Percentiles rank a stretch among this genome's conserved stretches.
Evolutionary conservation across 1,284 basidiomycete species (phyloP).

Genomic region (Pseudozyma thailandica): DNA sequence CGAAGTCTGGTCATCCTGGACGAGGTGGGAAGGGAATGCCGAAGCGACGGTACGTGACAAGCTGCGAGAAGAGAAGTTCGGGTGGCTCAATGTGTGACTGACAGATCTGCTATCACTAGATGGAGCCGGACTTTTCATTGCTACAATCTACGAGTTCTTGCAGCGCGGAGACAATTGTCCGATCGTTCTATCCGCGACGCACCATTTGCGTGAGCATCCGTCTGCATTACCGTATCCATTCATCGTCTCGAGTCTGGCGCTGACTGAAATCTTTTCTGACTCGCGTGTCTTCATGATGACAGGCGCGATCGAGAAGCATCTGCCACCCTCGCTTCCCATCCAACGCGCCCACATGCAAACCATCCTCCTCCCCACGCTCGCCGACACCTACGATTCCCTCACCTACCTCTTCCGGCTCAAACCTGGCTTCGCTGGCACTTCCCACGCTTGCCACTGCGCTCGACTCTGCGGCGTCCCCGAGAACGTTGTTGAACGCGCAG

Average conservation of each 20-base stretch:
- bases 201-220: constrained; percentile 34
- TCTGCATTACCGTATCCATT: too few relatives aligned
- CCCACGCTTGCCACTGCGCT: constrained; percentile 44
- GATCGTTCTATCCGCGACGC: constrained; percentile 39
- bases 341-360: constrained; percentile 48
- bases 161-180: constrained; percentile 31
- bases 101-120: constrained; percentile 6
- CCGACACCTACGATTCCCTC: constrained; percentile 18
- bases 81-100: background rate
- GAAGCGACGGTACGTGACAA: constrained; percentile 36
- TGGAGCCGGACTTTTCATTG: constrained; percentile 44
- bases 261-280: background rate
- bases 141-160: constrained; percentile 42
- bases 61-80: background rate
- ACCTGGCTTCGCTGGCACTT: constrained; percentile 35
- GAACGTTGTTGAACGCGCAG: constrained; percentile 33
- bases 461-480: constrained; percentile 43
- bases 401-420: constrained; percentile 43
- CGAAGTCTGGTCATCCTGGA: constrained; percentile 46
- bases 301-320: constrained; percentile 42
- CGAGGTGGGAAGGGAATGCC: constrained; percentile 46
- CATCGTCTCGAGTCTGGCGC: too few relatives aligned
- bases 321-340: constrained; percentile 24
- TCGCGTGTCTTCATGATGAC: background rate
- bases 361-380: constrained; percentile 27